Evolutionary conservation across 345 rosid genomes (phyloP).

Genomic region (Atalantia buxifolia): DNA sequence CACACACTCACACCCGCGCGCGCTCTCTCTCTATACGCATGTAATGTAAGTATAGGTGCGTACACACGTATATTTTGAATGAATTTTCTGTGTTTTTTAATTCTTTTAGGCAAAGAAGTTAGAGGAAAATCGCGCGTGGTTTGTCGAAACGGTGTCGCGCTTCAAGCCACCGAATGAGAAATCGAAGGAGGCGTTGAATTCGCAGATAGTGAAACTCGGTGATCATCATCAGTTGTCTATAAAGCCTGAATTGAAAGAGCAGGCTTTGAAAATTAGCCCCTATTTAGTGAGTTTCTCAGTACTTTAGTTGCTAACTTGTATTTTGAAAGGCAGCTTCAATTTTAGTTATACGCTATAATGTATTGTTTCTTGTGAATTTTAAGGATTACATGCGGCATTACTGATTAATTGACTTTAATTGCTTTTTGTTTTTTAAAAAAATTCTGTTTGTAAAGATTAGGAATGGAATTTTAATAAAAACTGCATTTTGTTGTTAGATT

Average conservation of each 20-base stretch:
- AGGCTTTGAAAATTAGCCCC: conserved; percentile 67
- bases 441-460: neutral
- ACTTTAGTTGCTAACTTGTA: neutral
- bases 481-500: neutral
- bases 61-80: neutral
- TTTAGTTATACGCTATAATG: neutral
- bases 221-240: conserved; percentile 52
- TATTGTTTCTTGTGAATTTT: neutral
- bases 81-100: neutral
- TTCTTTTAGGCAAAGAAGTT: conserved; percentile 59
- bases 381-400: neutral
- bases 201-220: conserved; percentile 50
- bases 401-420: conserved; percentile 1
- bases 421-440: neutral
- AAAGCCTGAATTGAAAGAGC: conserved; percentile 57
- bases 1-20: neutral
- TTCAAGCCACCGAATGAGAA: conserved; percentile 60
- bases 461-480: neutral
- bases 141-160: conserved; percentile 49
- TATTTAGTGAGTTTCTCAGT: conserved; percentile 45
- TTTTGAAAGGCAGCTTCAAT: neutral
- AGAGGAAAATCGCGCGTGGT: conserved; percentile 70
- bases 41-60: neutral
- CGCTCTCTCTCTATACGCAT: neutral
- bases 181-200: conserved; percentile 76